Evolutionary conservation across 768 basidiomycete genomes (phyloP).

Genomic region (Pleurotus giganteus): DNA sequence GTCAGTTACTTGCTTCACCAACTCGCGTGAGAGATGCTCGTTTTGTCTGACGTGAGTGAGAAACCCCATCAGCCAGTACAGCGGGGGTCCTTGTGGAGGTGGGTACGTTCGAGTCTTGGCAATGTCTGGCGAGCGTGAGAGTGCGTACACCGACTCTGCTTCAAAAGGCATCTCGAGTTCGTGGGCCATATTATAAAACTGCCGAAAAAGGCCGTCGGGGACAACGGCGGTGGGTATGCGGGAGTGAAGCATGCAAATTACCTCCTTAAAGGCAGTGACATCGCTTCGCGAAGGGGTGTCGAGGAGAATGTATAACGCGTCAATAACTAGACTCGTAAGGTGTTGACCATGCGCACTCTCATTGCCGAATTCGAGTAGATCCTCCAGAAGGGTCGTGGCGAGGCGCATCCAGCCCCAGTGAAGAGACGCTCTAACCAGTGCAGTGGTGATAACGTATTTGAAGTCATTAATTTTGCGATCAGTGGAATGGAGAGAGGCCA

Average conservation of each 20-base stretch:
- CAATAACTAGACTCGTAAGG: constrained; percentile 36
- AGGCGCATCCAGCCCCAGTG: constrained; percentile 52
- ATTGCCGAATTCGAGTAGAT: constrained; percentile 19
- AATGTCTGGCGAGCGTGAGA: constrained; percentile 35
- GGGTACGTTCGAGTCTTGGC: constrained; percentile 40
- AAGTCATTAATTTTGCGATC: constrained; percentile 39
- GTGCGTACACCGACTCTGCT: constrained; percentile 46
- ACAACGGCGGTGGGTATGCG: constrained; percentile 26
- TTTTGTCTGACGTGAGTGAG: constrained; percentile 36
- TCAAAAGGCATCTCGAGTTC: constrained; percentile 24
- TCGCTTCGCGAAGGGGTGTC: constrained; percentile 31
- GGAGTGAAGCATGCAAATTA: constrained; percentile 39
- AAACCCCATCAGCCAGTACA: constrained; percentile 54
- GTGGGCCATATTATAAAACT: constrained; percentile 43
- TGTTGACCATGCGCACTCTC: constrained; percentile 18
- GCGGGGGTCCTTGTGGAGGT: constrained; percentile 41
- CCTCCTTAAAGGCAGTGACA: constrained; percentile 35
- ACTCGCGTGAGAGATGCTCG: constrained; percentile 43
- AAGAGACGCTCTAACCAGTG: constrained; percentile 50
- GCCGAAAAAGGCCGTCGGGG: constrained; percentile 40
- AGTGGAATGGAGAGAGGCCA: constrained; percentile 39
- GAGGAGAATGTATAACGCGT: constrained; percentile 41
- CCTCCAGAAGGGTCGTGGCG: constrained; percentile 37
- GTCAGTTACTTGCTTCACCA: constrained; percentile 49
- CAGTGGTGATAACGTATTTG: constrained; percentile 43